Evolutionary conservation across 1,139 yeast species (phyloP).

Genomic region (Debaryomyces coudertii): DNA sequence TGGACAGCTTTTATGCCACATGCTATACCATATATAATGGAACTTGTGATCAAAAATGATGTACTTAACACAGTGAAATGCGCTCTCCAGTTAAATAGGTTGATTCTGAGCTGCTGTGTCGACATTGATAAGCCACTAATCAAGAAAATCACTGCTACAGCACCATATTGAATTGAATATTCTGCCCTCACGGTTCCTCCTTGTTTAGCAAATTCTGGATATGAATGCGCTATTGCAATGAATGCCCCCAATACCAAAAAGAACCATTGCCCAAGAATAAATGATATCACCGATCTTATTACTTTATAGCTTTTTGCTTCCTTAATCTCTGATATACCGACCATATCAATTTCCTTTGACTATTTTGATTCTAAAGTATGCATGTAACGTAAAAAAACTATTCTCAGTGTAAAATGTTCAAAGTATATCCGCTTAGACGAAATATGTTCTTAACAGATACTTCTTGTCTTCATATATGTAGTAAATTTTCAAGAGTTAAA

Average conservation of each 20-base stretch:
- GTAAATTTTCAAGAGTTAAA: background rate
- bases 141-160: constrained; percentile 82
- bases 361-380: background rate
- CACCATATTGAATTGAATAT: constrained; percentile 80
- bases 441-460: background rate
- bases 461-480: background rate
- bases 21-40: constrained; percentile 76
- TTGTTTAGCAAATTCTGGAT: constrained; percentile 80
- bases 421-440: background rate
- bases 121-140: constrained; percentile 80
- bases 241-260: constrained; percentile 70
- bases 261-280: constrained; percentile 65
- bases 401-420: background rate
- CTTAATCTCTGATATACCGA: constrained; percentile 9
- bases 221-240: constrained; percentile 73
- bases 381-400: background rate
- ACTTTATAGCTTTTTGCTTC: constrained; percentile 16
- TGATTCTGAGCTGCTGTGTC: constrained; percentile 58
- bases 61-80: constrained; percentile 69
- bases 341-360: background rate
- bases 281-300: constrained; percentile 24
- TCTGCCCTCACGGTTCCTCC: constrained; percentile 78
- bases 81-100: constrained; percentile 78
- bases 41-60: constrained; percentile 74
- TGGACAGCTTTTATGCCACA: constrained; percentile 65